Percentiles rank a stretch among this genome's conserved stretches.
Evolutionary conservation across 169 alveolate species (phyloP).

Genomic region (Plasmodium inui): DNA sequence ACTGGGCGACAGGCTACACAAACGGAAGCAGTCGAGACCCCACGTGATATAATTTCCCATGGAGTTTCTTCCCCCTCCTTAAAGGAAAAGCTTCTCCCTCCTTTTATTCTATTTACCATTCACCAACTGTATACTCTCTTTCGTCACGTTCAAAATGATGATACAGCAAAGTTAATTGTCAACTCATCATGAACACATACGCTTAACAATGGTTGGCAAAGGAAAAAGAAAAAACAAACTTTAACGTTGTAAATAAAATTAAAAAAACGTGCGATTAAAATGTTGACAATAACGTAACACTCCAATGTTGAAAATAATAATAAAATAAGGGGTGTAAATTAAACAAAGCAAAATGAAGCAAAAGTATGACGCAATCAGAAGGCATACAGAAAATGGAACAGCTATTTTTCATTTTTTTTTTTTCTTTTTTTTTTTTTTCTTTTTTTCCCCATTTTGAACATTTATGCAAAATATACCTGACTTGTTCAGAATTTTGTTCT

Average conservation of each 20-base stretch:
- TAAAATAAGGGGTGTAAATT: not conserved
- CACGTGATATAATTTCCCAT: not conserved
- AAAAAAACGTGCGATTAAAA: not conserved
- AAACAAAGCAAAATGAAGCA: not conserved
- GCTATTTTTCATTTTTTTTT: not conserved
- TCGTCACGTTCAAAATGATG: not conserved
- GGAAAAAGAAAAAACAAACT: conserved; percentile 7
- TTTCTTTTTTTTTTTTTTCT: not conserved
- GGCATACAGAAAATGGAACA: not conserved
- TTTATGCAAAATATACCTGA: not conserved
- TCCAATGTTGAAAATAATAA: not conserved
- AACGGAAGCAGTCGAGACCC: not conserved
- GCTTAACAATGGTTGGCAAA: not conserved
- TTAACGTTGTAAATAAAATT: not conserved
- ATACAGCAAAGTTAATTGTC: not conserved
- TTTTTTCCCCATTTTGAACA: not conserved
- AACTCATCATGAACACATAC: not conserved
- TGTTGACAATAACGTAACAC: not conserved
- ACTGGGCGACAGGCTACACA: not conserved
- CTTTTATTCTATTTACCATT: conserved; percentile 4
- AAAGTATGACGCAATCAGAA: not conserved
- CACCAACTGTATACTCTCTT: not conserved
- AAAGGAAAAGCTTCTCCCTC: not conserved
- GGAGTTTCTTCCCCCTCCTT: not conserved
- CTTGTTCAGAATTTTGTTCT: not conserved